phyloP scores from a whole-genome alignment of 768 basidiomycete species.

The Sarcomyxa edulis region DNA sequence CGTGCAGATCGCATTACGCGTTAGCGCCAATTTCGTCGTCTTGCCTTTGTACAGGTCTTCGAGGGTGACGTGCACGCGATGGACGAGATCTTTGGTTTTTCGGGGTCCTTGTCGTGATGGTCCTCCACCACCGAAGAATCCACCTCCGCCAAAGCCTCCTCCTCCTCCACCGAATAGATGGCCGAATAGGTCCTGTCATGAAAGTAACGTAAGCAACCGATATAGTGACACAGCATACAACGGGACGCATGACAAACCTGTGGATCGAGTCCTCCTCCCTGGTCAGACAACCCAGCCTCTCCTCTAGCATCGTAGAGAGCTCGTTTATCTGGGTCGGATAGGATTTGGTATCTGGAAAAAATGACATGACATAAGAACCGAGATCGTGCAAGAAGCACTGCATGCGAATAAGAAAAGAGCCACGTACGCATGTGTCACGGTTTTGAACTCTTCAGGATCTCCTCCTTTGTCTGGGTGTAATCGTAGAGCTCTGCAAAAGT shows the following conservation, averaged over 20 bases:
- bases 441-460: slow-evolving; percentile 95
- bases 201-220: slow-evolving; percentile 3
- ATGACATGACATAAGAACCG: slow-evolving; percentile 3
- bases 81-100: slow-evolving; percentile 97
- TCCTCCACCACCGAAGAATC: slow-evolving; percentile 71
- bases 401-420: slow-evolving; percentile 5
- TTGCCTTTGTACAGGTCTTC: slow-evolving; percentile 99
- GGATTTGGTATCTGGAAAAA: slow-evolving; percentile 73
- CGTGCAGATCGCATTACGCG: slow-evolving; percentile 88
- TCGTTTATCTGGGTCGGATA: slow-evolving; percentile 84
- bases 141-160: slow-evolving; percentile 61
- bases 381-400: slow-evolving; percentile 5
- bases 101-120: slow-evolving; percentile 70
- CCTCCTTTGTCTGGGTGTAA: slow-evolving; percentile 94
- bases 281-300: slow-evolving; percentile 84
- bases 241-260: slow-evolving; percentile 59
- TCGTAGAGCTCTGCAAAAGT: slow-evolving; percentile 59
- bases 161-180: slow-evolving; percentile 84
- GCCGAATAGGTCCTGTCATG: slow-evolving; percentile 82
- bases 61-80: slow-evolving; percentile 92
- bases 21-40: slow-evolving; percentile 94
- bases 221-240: neutral
- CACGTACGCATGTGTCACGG: slow-evolving; percentile 92
- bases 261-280: slow-evolving; percentile 93
- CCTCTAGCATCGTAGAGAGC: slow-evolving; percentile 85